Evolutionary conservation across 2,329 filamentous ascomycete genomes (phyloP), one percentile per base, ranked within the genome.

Genomic region (Penicillium sp.): DNA sequence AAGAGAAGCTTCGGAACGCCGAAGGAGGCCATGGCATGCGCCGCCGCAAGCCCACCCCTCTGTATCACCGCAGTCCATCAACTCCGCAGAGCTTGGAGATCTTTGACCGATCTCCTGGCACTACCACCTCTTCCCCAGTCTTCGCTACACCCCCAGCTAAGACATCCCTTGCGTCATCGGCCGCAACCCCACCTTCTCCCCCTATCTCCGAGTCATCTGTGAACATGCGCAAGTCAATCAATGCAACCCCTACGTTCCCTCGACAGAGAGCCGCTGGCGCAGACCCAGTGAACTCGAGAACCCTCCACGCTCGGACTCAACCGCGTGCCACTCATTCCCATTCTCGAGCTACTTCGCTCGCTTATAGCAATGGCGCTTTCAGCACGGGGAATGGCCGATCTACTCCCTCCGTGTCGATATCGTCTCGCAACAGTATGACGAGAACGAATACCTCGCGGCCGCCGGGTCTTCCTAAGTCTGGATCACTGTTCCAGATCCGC

Each of bases 401-500:
- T 13, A 77, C 73, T 25, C 74, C 77, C 10, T 76, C 76, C 4
- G 52, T 68, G 31, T 61, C 66, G 18, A 54, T 69, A 18, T 63
- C 66, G 19, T 66, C 69, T 42, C 69, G 72, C 29, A 67, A 66
- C 29, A 71, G 65, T 50, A 40, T 69, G 33, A 79, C 81, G 22
- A 75, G 77, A 45, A 84, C 78, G 31, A 58, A 52, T 11, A 53
- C 46, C 19, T 54, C 82, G 76, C 64, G 59, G 49, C 65, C 61
- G 46, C 67, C 63, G n/a, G 68, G 69, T 25, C 63, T 83, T 46
- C 78, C 81, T 37, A 76, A 80, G 53, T 84, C 82, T 27, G 79
- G 81, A 55, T 97, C 93, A 2, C 81, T 99, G 41, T 87, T 88
- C 58, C 93, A 99, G 68, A 95, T 99, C 64, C 89, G 92, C 56